Conservation (phyloP, 1,284 basidiomycete genomes). For the Tausonia pullulans region DNA sequence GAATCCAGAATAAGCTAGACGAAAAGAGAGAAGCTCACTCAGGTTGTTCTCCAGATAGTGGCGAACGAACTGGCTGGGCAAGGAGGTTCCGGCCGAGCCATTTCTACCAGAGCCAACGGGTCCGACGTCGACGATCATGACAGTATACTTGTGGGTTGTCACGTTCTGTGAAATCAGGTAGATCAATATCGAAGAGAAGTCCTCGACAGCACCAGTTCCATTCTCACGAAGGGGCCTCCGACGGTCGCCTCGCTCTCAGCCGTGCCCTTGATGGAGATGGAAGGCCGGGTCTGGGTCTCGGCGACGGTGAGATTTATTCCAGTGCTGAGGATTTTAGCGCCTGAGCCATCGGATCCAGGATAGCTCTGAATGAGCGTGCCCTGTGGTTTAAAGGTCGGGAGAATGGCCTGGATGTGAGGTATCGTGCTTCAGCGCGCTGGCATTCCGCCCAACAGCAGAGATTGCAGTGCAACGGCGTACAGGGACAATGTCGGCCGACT, state of each 20-base stretch:
- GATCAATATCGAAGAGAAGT: not conserved
- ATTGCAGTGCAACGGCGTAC: conserved; percentile 11
- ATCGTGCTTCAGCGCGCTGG: not conserved
- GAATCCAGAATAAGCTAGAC: too few species aligned
- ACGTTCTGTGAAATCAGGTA: conserved; percentile 7
- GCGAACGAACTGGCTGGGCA: conserved; percentile 14
- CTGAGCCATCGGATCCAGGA: conserved; percentile 2
- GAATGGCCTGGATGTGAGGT: not conserved
- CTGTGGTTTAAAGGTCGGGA: conserved; percentile 19
- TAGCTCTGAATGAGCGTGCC: conserved; percentile 18
- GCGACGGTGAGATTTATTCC: conserved; percentile 16
- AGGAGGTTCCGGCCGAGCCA: conserved; percentile 16
- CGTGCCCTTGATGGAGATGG: conserved; percentile 13
- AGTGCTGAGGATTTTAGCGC: not conserved
- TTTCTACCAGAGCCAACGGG: not conserved
- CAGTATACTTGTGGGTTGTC: conserved; percentile 20
- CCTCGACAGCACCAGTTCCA: not conserved
- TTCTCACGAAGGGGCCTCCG: conserved; percentile 15
- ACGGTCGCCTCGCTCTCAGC: conserved; percentile 13
- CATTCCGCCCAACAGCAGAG: not conserved
- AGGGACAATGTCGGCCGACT: conserved; percentile 19
- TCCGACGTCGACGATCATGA: conserved; percentile 20
- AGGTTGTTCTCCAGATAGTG: conserved; percentile 22
- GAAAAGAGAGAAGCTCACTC: conserved; percentile 5
- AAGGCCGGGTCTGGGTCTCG: conserved; percentile 1